A percentile compares a stretch with the other conserved stretches of the same genome.
These are phyloP conservation scores for Corchorus capsularis DNA, from an alignment of 345 rosid species.

Conservation along the genomic window DNA sequence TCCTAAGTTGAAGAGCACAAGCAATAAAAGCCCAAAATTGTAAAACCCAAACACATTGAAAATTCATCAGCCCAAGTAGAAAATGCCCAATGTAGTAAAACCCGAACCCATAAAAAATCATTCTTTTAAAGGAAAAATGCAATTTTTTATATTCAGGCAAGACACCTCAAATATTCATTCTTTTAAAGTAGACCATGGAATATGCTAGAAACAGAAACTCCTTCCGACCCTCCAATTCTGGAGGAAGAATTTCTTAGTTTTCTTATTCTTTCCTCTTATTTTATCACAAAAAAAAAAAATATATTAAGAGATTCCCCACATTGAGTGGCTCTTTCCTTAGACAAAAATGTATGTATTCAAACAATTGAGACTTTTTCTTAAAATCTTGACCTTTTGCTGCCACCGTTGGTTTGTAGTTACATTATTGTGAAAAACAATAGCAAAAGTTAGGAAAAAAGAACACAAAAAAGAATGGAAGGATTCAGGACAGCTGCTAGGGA, in stretches of 20 bases:
- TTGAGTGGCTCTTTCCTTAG: slow-evolving; percentile 5
- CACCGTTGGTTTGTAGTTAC: neutral
- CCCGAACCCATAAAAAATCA: no score
- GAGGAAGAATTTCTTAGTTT: neutral
- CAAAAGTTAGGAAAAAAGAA: neutral
- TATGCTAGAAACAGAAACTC: neutral
- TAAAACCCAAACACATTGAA: no score
- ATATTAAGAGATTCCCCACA: slow-evolving; percentile 1
- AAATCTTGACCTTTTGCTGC: neutral
- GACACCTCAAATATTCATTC: neutral
- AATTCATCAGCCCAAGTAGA: no score
- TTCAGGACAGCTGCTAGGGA: neutral
- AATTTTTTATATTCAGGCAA: neutral
- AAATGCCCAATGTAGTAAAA: no score
- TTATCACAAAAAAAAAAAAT: neutral
- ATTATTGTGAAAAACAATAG: neutral
- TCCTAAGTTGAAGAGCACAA: no score
- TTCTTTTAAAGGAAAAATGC: no score
- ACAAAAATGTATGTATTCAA: neutral
- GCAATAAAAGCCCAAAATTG: no score
- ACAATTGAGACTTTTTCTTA: neutral
- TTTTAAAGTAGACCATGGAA: neutral
- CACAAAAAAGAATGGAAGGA: neutral
- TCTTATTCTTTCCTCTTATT: neutral
- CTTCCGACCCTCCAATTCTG: slow-evolving; percentile 9